Conservation (phyloP, 1,284 basidiomycete species). For the Mycena sp. region DNA sequence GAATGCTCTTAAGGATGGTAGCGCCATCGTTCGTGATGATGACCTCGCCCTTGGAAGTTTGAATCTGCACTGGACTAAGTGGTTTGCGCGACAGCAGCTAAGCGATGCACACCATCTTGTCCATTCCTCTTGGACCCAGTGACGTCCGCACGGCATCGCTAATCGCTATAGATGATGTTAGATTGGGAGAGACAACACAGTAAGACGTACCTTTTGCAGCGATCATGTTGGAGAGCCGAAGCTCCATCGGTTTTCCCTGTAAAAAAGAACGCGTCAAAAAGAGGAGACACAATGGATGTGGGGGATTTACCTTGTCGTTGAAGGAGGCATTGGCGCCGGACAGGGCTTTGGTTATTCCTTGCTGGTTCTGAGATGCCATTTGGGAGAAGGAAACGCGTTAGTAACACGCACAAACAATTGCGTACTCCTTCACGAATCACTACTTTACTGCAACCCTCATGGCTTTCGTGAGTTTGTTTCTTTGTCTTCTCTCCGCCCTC, state of each 20-base stretch:
- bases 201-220: slow-evolving; percentile 85
- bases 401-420: slow-evolving; percentile 21
- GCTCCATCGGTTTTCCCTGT: slow-evolving; percentile 92
- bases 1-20: slow-evolving; percentile 97
- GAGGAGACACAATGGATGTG: slow-evolving; percentile 1
- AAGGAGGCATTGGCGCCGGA: slow-evolving; percentile 77
- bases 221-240: slow-evolving; percentile 94
- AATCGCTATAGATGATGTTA: slow-evolving; percentile 73
- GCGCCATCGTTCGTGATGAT: slow-evolving; percentile 99
- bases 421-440: slow-evolving; percentile 21
- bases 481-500: slow-evolving; percentile 3
- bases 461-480: slow-evolving; percentile 64
- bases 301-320: slow-evolving; percentile 76
- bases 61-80: slow-evolving; percentile 72
- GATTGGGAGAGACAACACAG: not conserved
- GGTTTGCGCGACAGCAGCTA: slow-evolving; percentile 17
- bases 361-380: slow-evolving; percentile 24
- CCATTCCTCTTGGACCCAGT: slow-evolving; percentile 98
- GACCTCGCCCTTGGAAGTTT: slow-evolving; percentile 96
- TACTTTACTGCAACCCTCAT: slow-evolving; percentile 46
- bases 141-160: slow-evolving; percentile 98
- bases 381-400: not conserved
- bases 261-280: slow-evolving; percentile 21
- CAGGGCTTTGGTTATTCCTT: slow-evolving; percentile 37
- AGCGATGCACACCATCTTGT: slow-evolving; percentile 86